These are phyloP conservation scores for Fusarium solani-melongenae DNA, from an alignment of 2,329 filamentous ascomycete genomes.

Conservation along the genomic window DNA sequence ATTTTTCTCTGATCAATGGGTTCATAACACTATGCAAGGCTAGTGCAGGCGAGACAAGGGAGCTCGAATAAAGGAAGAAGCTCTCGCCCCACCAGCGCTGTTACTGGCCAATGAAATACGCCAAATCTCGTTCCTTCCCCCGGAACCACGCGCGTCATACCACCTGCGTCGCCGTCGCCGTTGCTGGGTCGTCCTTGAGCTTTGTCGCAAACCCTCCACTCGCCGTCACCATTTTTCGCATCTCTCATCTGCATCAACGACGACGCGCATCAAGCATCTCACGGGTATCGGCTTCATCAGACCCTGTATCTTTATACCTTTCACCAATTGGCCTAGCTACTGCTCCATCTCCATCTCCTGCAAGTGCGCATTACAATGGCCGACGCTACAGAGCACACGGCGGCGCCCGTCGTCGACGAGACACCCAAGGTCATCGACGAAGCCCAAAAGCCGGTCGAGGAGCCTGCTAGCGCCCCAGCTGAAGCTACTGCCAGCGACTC, in stretches of 20 bases:
- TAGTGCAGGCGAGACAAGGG: background rate
- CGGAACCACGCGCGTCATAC: constrained; percentile 34
- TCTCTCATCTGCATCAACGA: constrained; percentile 21
- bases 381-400: constrained; percentile 44
- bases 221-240: constrained; percentile 11
- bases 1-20: background rate
- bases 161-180: constrained; percentile 18
- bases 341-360: background rate
- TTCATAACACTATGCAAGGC: background rate
- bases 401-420: constrained; percentile 34
- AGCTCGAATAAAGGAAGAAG: constrained; percentile 1
- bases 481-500: constrained; percentile 18
- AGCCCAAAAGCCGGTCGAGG: constrained; percentile 2
- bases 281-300: background rate
- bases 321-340: background rate
- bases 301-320: background rate
- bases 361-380: constrained; percentile 39
- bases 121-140: background rate
- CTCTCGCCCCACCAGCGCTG: background rate
- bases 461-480: background rate
- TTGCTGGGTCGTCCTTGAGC: constrained; percentile 33
- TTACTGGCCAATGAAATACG: constrained; percentile 29
- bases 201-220: constrained; percentile 39
- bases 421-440: constrained; percentile 24
- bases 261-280: background rate